These are phyloP conservation scores for Pseudocohnilembus persalinus DNA, from an alignment of 169 alveolate genomes.

Conservation along the genomic window DNA sequence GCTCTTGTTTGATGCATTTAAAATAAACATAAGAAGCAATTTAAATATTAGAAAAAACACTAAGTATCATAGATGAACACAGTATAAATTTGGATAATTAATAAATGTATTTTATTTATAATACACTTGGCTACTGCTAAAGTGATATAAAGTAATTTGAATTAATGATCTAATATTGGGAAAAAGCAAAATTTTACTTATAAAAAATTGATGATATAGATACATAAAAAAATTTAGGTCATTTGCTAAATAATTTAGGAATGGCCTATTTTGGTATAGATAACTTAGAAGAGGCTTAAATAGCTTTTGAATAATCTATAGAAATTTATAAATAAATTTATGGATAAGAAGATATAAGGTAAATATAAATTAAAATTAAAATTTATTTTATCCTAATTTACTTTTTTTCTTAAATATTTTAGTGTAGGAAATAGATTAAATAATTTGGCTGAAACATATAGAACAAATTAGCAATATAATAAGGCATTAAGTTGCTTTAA, in stretches of 20 bases:
- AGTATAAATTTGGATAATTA: not conserved
- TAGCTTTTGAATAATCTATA: not conserved
- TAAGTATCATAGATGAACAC: not conserved
- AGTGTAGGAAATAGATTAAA: not conserved
- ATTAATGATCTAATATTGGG: not conserved
- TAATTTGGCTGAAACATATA: not conserved
- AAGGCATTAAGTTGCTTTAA: not conserved
- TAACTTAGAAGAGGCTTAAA: not conserved
- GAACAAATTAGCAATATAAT: not conserved
- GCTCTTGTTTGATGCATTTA: not conserved
- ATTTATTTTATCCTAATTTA: too few relatives aligned
- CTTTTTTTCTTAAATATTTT: too few relatives aligned
- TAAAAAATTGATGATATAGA: not conserved
- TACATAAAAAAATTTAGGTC: not conserved
- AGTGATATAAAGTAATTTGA: not conserved
- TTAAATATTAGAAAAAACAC: not conserved
- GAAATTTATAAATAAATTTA: too few relatives aligned
- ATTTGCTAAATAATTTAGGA: not conserved
- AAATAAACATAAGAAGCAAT: not conserved
- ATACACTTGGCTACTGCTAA: not conserved
- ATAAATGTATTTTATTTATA: not conserved
- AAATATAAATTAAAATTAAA: too few relatives aligned
- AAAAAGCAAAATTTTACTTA: not conserved
- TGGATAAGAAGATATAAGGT: not conserved
- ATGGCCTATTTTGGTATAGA: not conserved